These are phyloP conservation scores for Colletotrichum zoysiae DNA, from an alignment of 2,329 filamentous ascomycete species.

Conservation along the genomic window DNA sequence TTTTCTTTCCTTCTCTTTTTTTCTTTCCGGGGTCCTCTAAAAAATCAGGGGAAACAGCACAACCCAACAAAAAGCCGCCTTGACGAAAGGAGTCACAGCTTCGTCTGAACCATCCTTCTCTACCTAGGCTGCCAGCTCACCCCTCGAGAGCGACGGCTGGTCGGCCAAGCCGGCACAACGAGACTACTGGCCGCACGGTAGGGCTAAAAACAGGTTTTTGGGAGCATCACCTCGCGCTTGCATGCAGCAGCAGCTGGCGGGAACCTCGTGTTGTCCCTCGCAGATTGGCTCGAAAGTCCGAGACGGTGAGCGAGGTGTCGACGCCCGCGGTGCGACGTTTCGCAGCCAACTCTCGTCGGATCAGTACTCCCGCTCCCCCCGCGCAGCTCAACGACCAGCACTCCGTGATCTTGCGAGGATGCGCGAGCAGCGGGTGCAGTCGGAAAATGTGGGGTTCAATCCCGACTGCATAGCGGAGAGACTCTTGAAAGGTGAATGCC, in stretches of 20 bases:
- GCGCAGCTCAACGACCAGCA: background rate
- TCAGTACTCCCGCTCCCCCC: constrained; percentile 8
- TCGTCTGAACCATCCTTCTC: constrained; percentile 34
- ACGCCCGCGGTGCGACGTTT: constrained; percentile 2
- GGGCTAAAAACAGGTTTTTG: constrained; percentile 41
- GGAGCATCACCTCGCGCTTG: constrained; percentile 40
- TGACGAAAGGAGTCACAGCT: background rate
- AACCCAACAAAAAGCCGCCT: constrained; percentile 6
- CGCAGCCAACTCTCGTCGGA: constrained; percentile 5
- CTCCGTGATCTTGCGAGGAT: background rate
- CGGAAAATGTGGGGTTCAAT: constrained; percentile 1
- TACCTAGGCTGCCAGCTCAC: constrained; percentile 17
- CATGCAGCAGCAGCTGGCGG: constrained; percentile 41
- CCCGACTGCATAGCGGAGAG: constrained; percentile 14
- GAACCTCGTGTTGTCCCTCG: constrained; percentile 34
- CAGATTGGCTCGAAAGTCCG: constrained; percentile 23
- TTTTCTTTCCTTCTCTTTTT: background rate
- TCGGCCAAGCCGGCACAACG: constrained; percentile 39
- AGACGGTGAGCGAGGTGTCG: constrained; percentile 37
- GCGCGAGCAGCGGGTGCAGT: constrained; percentile 20
- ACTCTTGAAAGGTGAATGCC: background rate
- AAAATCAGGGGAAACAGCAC: constrained; percentile 4
- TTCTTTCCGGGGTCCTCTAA: constrained; percentile 14
- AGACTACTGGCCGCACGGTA: constrained; percentile 34
- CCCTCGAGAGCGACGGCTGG: constrained; percentile 5